A percentile compares a stretch with the other conserved stretches of the same genome.
Evolutionary conservation across 2,329 filamentous ascomycete species (phyloP).

Genomic region (Sarocladium brachiariae): DNA sequence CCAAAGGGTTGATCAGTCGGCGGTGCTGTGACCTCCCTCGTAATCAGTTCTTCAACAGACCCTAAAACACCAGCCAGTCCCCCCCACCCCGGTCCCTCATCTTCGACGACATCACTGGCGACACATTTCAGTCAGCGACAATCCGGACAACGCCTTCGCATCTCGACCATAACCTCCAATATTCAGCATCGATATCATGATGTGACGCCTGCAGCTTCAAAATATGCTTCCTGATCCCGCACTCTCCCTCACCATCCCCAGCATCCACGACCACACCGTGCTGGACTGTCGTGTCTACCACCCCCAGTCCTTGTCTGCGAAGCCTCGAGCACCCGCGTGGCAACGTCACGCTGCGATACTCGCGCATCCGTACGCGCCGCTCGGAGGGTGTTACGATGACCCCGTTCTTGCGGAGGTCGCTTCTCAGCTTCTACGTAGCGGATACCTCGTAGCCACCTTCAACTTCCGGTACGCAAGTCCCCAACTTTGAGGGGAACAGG

Average conservation of each 20-base stretch:
- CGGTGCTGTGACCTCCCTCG: too few relatives aligned
- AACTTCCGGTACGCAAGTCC: constrained; percentile 69
- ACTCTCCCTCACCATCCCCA: constrained; percentile 71
- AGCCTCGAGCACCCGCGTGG: constrained; percentile 31
- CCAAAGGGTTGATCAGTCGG: too few relatives aligned
- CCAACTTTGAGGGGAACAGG: not conserved
- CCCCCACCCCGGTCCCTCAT: not conserved
- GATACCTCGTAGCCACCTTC: constrained; percentile 78
- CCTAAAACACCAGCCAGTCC: not conserved
- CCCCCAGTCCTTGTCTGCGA: constrained; percentile 40
- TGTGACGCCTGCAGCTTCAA: constrained; percentile 8
- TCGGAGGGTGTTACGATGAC: constrained; percentile 84
- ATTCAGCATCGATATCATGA: not conserved
- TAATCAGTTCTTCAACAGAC: not conserved
- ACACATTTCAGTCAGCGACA: too few relatives aligned
- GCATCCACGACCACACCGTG: constrained; percentile 66
- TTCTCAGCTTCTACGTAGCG: constrained; percentile 56
- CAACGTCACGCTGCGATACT: constrained; percentile 53
- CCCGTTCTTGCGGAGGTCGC: constrained; percentile 63
- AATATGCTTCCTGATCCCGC: constrained; percentile 46
- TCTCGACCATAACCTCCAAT: not conserved
- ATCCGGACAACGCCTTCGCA: not conserved
- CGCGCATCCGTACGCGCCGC: constrained; percentile 83
- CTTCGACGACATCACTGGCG: too few relatives aligned
- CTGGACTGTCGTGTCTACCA: constrained; percentile 84